Evolutionary conservation across 805 yeast species (phyloP).

Genomic region (Kuraishia molischiana): DNA sequence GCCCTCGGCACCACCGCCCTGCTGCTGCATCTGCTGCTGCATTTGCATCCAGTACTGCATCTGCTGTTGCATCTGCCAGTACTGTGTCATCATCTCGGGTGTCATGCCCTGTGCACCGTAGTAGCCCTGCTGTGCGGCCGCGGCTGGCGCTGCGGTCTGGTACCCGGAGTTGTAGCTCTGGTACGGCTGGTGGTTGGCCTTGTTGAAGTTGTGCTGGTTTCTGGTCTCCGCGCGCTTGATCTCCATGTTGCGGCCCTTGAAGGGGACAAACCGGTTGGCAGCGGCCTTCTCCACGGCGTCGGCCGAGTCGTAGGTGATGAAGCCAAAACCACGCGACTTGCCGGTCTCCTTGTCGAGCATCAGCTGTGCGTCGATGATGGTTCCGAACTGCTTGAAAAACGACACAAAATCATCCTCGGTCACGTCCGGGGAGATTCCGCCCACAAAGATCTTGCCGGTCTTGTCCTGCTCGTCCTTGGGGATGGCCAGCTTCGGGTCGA

Average conservation of each 20-base stretch:
- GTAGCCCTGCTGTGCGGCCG: slow-evolving; percentile 2
- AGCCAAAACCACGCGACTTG: slow-evolving; percentile 94
- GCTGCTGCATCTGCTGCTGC: slow-evolving; percentile 33
- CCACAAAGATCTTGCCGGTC: slow-evolving; percentile 94
- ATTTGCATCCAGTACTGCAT: slow-evolving; percentile 53
- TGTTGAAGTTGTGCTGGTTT: slow-evolving; percentile 44
- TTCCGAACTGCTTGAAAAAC: slow-evolving; percentile 81
- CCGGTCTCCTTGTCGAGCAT: slow-evolving; percentile 98
- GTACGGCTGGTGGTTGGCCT: slow-evolving; percentile 19
- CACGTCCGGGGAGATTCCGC: slow-evolving; percentile 92
- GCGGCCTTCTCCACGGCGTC: slow-evolving; percentile 89
- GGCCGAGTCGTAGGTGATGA: slow-evolving; percentile 90
- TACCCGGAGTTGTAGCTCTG: slow-evolving; percentile 9
- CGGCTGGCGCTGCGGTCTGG: slow-evolving; percentile 7
- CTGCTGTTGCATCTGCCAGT: slow-evolving; percentile 48
- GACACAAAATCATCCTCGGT: slow-evolving; percentile 83
- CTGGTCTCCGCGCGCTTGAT: slow-evolving; percentile 81
- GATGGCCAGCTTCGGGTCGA: slow-evolving; percentile 95
- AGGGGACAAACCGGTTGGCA: slow-evolving; percentile 67
- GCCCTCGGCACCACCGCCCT: slow-evolving; percentile 4
- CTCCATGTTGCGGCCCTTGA: slow-evolving; percentile 81
- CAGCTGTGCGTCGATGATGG: slow-evolving; percentile 88
- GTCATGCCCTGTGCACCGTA: slow-evolving; percentile 12
- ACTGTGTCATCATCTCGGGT: slow-evolving; percentile 54
- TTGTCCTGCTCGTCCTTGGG: slow-evolving; percentile 96